phyloP scores from a whole-genome alignment of 2,329 filamentous ascomycete species.

The Rhinocladiella mackenziei region DNA sequence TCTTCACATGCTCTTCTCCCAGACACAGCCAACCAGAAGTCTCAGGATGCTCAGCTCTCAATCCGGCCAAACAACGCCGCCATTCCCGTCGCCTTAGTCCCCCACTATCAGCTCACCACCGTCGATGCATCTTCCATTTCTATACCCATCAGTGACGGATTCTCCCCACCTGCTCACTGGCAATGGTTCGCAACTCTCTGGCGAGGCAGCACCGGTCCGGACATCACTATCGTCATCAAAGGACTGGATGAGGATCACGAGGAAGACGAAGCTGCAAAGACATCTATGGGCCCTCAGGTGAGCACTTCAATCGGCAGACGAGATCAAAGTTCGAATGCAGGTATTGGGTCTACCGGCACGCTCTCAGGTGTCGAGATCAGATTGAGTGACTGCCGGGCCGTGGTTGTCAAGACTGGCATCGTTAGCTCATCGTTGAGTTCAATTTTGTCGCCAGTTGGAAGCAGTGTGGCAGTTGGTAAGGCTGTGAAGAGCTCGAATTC shows the following conservation, averaged over 20 bases:
- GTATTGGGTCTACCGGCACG: conserved; percentile 3
- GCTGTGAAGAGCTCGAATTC: conserved; percentile 17
- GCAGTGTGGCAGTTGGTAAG: conserved; percentile 45
- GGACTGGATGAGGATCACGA: conserved; percentile 38
- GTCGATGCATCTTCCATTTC: conserved; percentile 70
- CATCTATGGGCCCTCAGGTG: conserved; percentile 7
- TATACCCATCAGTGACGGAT: conserved; percentile 71
- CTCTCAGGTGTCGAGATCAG: conserved; percentile 28
- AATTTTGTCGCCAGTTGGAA: conserved; percentile 45
- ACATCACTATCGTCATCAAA: conserved; percentile 51
- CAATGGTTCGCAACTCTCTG: conserved; percentile 95
- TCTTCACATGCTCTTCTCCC: too few species aligned
- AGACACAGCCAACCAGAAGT: too few species aligned
- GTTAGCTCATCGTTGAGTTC: background rate
- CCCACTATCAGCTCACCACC: conserved; percentile 73
- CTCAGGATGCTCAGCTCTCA: too few species aligned
- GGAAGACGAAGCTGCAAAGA: conserved; percentile 36
- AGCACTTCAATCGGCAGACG: background rate
- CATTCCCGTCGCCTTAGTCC: conserved; percentile 70
- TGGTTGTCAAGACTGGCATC: conserved; percentile 28
- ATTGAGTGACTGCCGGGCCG: conserved; percentile 26
- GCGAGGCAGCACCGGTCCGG: conserved; percentile 78
- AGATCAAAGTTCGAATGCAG: conserved; percentile 2
- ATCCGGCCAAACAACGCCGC: background rate
- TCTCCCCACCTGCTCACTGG: conserved; percentile 86